Evolutionary conservation across 1,284 basidiomycete genomes (phyloP).

Genomic region (Ganoderma sp.): DNA sequence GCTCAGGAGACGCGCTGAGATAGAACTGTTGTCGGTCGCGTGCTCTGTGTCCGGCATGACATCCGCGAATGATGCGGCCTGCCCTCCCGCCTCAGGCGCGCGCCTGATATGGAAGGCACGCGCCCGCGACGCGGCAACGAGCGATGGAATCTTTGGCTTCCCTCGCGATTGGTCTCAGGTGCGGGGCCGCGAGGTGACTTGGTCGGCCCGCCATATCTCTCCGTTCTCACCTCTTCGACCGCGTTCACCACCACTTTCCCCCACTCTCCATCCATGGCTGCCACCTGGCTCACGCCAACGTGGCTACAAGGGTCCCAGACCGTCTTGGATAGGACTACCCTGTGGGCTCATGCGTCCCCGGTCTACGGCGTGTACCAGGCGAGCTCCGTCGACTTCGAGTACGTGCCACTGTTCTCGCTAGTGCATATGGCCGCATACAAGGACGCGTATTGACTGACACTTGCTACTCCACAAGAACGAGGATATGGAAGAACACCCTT

Average conservation of each 20-base stretch:
- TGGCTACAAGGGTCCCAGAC: slow-evolving; percentile 21
- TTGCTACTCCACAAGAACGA: background rate
- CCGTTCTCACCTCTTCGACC: background rate
- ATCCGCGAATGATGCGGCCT: background rate
- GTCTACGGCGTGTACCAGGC: slow-evolving; percentile 13
- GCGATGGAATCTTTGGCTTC: background rate
- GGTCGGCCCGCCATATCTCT: slow-evolving; percentile 16
- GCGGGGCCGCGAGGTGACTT: slow-evolving; percentile 14
- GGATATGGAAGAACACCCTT: slow-evolving; percentile 27
- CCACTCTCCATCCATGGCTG: slow-evolving; percentile 21
- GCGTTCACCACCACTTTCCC: slow-evolving; percentile 1
- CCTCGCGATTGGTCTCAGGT: background rate
- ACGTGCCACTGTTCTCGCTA: slow-evolving; percentile 5
- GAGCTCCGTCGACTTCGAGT: slow-evolving; percentile 16
- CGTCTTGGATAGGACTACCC: slow-evolving; percentile 19
- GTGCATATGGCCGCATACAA: background rate
- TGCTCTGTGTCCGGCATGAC: background rate
- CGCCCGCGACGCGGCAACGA: background rate
- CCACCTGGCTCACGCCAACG: slow-evolving; percentile 27
- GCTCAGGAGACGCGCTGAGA: background rate
- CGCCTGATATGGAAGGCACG: background rate
- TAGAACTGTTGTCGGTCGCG: background rate
- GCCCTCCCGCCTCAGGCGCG: background rate
- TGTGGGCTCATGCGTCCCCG: slow-evolving; percentile 11
- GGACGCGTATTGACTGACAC: background rate